Conservation (phyloP, 2,329 filamentous ascomycete genomes). For the Phialophora macrospora region DNA sequence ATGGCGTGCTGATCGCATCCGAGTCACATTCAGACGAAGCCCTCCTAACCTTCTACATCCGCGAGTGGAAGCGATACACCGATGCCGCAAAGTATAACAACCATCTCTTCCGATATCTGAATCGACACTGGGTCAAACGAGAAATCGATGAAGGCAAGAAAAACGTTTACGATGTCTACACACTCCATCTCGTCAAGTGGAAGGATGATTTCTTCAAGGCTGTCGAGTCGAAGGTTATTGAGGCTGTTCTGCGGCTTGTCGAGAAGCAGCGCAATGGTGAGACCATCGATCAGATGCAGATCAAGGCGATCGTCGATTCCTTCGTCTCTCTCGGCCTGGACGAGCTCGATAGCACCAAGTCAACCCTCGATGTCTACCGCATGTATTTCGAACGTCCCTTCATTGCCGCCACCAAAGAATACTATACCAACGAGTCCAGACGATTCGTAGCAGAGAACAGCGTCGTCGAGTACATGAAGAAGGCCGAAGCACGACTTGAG, state of each 20-base stretch:
- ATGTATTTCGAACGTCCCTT: slow-evolving; percentile 92
- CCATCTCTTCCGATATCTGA: slow-evolving; percentile 93
- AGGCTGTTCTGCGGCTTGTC: slow-evolving; percentile 88
- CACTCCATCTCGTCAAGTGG: slow-evolving; percentile 93
- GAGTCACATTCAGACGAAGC: slow-evolving; percentile 86
- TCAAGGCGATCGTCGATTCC: slow-evolving; percentile 95
- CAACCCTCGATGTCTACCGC: slow-evolving; percentile 92
- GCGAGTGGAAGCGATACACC: slow-evolving; percentile 95
- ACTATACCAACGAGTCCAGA: slow-evolving; percentile 90
- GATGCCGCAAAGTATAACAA: slow-evolving; percentile 96
- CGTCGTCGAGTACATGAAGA: slow-evolving; percentile 99
- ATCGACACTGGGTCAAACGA: slow-evolving; percentile 97
- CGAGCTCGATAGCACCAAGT: slow-evolving; percentile 89
- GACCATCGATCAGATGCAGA: slow-evolving; percentile 95
- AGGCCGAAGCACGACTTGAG: slow-evolving; percentile 84
- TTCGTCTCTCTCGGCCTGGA: slow-evolving; percentile 95
- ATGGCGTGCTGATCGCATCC: slow-evolving; percentile 71
- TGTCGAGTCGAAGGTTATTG: slow-evolving; percentile 89
- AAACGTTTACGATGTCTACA: slow-evolving; percentile 97
- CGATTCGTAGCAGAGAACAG: slow-evolving; percentile 96
- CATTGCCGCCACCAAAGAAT: slow-evolving; percentile 78
- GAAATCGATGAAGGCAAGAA: slow-evolving; percentile 99
- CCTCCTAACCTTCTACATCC: slow-evolving; percentile 88
- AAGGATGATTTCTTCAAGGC: slow-evolving; percentile 85
- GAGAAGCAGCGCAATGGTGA: slow-evolving; percentile 97